Conservation (phyloP, 768 basidiomycete genomes). For the Suillus hirtellus region DNA sequence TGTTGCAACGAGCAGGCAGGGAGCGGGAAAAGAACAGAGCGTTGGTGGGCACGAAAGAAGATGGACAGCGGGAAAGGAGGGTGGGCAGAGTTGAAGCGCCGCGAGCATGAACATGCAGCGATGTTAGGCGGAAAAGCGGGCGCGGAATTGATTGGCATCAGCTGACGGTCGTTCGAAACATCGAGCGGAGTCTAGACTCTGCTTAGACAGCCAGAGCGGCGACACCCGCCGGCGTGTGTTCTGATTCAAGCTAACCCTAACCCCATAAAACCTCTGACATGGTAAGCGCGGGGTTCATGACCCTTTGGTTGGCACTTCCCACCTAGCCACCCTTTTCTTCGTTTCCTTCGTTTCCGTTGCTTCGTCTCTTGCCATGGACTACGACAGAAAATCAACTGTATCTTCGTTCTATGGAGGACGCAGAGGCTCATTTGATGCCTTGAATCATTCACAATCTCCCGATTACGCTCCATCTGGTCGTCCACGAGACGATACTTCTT, state of each 20-base stretch:
- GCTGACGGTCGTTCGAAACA: too few species aligned
- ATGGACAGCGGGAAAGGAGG: too few species aligned
- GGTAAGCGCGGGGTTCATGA: conserved; percentile 1
- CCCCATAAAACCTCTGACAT: conserved; percentile 15
- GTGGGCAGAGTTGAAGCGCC: too few species aligned
- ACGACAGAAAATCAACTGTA: conserved; percentile 75
- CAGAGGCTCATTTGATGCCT: conserved; percentile 59
- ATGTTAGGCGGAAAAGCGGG: too few species aligned
- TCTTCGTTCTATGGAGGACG: conserved; percentile 76
- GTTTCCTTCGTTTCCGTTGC: conserved; percentile 8
- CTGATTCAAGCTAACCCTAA: conserved; percentile 24
- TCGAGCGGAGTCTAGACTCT: too few species aligned
- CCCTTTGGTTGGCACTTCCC: conserved; percentile 14
- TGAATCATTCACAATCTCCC: conserved; percentile 46
- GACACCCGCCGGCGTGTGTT: neutral
- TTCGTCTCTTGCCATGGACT: conserved; percentile 51
- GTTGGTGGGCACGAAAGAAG: too few species aligned
- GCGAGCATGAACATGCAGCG: too few species aligned
- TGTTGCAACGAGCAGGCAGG: too few species aligned
- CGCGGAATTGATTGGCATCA: too few species aligned
- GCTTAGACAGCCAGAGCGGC: too few species aligned
- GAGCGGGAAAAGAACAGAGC: too few species aligned
- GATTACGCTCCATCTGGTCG: conserved; percentile 33
- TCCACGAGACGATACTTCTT: conserved; percentile 67
- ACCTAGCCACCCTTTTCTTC: conserved; percentile 13